A percentile compares a stretch with the other conserved stretches of the same genome.
These are phyloP conservation scores for Ustilago loliicola DNA, from an alignment of 1,284 basidiomycete genomes.

Conservation along the genomic window DNA sequence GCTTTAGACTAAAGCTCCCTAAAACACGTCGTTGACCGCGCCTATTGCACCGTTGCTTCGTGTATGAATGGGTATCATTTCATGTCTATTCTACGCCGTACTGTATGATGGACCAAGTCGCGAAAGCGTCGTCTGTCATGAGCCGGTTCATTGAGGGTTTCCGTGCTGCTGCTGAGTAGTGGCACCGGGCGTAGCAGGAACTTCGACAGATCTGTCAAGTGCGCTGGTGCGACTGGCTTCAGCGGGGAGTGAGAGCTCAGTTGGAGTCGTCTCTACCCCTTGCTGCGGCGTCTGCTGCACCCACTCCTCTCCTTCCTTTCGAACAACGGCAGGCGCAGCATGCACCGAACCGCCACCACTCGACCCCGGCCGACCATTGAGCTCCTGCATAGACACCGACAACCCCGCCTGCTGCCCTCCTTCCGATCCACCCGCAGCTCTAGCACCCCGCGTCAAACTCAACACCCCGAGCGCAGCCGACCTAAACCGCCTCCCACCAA, in stretches of 20 bases:
- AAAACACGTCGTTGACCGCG: too few relatives aligned
- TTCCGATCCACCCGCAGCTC: not conserved
- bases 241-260: slow-evolving; percentile 20
- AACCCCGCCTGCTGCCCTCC: not conserved
- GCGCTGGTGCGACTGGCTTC: slow-evolving; percentile 33
- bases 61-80: too few relatives aligned
- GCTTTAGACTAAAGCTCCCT: too few relatives aligned
- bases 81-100: too few relatives aligned
- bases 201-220: slow-evolving; percentile 18
- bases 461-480: slow-evolving; percentile 43
- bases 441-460: slow-evolving; percentile 21
- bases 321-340: too few relatives aligned
- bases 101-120: too few relatives aligned
- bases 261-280: slow-evolving; percentile 2
- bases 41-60: too few relatives aligned
- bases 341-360: not conserved
- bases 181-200: not conserved
- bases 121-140: too few relatives aligned
- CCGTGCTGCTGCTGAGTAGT: slow-evolving; percentile 1
- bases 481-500: slow-evolving; percentile 18
- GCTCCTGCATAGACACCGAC: slow-evolving; percentile 39
- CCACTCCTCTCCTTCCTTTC: not conserved
- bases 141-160: not conserved
- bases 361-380: not conserved
- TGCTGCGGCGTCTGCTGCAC: not conserved